Evolutionary conservation across 2,329 filamentous ascomycete genomes (phyloP).

Genomic region (Arthrobotrys conoides): DNA sequence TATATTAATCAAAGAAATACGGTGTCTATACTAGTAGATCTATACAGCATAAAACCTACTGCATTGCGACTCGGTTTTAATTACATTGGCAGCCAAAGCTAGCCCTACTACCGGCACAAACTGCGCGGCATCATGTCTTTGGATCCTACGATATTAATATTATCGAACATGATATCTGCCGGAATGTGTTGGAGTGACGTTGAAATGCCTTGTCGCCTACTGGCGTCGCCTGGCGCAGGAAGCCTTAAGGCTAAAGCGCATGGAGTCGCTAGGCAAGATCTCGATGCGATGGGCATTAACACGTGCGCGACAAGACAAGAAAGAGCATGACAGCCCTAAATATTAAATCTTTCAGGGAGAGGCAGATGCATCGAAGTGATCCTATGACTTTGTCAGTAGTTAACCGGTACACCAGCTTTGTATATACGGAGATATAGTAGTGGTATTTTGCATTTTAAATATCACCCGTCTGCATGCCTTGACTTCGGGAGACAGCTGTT

Average conservation of each 20-base stretch:
- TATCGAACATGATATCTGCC: not conserved
- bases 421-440: too few species aligned
- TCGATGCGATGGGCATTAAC: constrained; percentile 21
- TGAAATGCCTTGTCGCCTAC: constrained; percentile 20
- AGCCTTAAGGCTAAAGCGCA: constrained; percentile 26
- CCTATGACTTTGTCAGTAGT: not conserved
- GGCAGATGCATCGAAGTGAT: not conserved
- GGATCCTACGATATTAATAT: not conserved
- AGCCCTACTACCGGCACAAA: too few species aligned
- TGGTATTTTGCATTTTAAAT: not conserved
- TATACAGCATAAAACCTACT: too few species aligned
- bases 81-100: too few species aligned
- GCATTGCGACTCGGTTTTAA: too few species aligned
- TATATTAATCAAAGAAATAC: too few species aligned
- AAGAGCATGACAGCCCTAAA: not conserved
- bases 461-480: not conserved
- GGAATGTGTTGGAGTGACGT: constrained; percentile 53
- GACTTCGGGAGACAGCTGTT: too few species aligned
- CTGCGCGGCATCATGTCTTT: too few species aligned
- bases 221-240: constrained; percentile 29
- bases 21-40: too few species aligned
- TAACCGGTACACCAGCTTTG: too few species aligned
- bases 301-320: constrained; percentile 2
- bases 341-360: not conserved
- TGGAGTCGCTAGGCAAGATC: constrained; percentile 23